Conservation (phyloP, 2,329 filamentous ascomycete genomes). For the Trematosphaeria pertusa region DNA sequence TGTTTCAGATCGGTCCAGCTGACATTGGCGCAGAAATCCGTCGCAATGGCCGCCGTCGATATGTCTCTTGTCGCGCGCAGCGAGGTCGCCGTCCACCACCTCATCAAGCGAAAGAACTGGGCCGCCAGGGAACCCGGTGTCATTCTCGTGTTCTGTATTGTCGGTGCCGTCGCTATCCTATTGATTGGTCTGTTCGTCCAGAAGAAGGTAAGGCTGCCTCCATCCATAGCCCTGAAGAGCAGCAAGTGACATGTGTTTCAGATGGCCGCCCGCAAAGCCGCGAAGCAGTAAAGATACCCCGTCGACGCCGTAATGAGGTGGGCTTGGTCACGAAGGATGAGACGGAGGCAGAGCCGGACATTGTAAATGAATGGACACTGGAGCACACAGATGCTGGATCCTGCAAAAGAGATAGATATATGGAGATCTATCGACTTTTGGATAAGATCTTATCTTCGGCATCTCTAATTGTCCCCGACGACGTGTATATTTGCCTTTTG, state of each 20-base stretch:
- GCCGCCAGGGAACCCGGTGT: conserved; percentile 64
- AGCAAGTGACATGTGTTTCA: background rate
- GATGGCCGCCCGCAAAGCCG: conserved; percentile 13
- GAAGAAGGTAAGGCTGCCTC: conserved; percentile 47
- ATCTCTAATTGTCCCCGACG: conserved; percentile 1
- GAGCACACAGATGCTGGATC: conserved; percentile 1
- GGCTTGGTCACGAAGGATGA: background rate
- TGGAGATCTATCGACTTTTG: conserved; percentile 3
- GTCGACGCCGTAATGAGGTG: conserved; percentile 6
- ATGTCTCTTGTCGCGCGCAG: conserved; percentile 46
- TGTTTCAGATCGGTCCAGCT: too few species aligned
- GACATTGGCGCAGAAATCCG: conserved; percentile 27
- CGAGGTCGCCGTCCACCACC: conserved; percentile 45
- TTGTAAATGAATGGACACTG: conserved; percentile 4
- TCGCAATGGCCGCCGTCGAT: conserved; percentile 47
- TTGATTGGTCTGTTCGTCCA: conserved; percentile 59
- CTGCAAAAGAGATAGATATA: conserved; percentile 2
- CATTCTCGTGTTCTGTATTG: conserved; percentile 67
- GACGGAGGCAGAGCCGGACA: too few species aligned
- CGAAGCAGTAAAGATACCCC: conserved; percentile 16
- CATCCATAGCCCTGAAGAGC: background rate
- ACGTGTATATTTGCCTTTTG: conserved; percentile 16
- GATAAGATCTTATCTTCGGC: conserved; percentile 6
- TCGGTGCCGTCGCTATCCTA: conserved; percentile 62
- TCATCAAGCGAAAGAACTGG: conserved; percentile 66